Conservation (phyloP, 148 eudicot species). For the Pharnaceum exiguum region DNA sequence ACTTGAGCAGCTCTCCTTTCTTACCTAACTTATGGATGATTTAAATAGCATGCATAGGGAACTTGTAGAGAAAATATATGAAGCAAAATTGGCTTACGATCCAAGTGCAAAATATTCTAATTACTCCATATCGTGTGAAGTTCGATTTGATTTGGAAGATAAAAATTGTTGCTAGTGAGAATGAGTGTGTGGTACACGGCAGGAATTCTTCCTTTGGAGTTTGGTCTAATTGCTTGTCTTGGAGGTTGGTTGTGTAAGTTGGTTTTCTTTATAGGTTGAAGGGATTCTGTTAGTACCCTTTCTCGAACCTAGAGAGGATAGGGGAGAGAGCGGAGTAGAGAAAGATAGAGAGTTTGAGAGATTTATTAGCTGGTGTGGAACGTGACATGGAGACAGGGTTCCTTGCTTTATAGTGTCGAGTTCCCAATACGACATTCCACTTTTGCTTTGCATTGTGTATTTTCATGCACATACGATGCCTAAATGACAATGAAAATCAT, state of each 20-base stretch:
- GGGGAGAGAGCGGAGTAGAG: background rate
- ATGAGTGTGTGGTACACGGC: background rate
- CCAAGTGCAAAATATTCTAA: too few species aligned
- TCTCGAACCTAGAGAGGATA: conserved; percentile 31
- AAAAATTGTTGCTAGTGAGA: background rate
- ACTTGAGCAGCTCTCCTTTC: too few species aligned
- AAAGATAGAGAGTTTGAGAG: too few species aligned
- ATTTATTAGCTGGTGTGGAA: conserved; percentile 13
- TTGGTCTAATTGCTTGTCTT: conserved; percentile 7
- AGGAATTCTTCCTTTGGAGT: conserved; percentile 17
- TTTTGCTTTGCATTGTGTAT: conserved; percentile 23
- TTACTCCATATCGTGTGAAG: too few species aligned
- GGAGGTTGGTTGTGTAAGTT: conserved; percentile 23
- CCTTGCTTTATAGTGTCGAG: conserved; percentile 20
- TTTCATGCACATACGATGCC: conserved; percentile 19
- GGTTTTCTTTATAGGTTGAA: conserved; percentile 48
- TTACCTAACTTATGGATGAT: too few species aligned
- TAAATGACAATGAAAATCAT: background rate
- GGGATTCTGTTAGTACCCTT: conserved; percentile 33
- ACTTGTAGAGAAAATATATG: too few species aligned
- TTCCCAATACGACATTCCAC: conserved; percentile 1
- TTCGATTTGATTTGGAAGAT: too few species aligned
- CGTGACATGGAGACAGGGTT: conserved; percentile 18
- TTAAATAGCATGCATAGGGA: too few species aligned
- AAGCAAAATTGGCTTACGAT: too few species aligned